Evolutionary conservation across 2,329 filamentous ascomycete genomes (phyloP).

Genomic region (Aspergillus versicolor): DNA sequence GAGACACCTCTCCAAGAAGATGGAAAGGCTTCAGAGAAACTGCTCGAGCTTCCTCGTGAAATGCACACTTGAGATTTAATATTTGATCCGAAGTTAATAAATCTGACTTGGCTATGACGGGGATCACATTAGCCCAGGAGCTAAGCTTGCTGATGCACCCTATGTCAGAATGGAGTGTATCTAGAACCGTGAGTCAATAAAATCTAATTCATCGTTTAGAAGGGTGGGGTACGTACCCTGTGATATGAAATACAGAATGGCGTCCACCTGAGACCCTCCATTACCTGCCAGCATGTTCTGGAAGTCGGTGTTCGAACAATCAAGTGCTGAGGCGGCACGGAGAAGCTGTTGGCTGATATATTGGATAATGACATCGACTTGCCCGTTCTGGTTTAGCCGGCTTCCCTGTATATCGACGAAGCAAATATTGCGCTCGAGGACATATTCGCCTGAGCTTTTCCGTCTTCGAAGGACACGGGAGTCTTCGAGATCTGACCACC

Average conservation of each 20-base stretch:
- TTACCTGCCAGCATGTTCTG: slow-evolving; percentile 75
- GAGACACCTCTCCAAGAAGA: slow-evolving; percentile 55
- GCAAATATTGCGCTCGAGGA: slow-evolving; percentile 88
- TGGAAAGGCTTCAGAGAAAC: slow-evolving; percentile 65
- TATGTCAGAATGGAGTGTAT: slow-evolving; percentile 63
- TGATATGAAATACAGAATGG: slow-evolving; percentile 77
- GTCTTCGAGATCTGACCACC: slow-evolving; percentile 81
- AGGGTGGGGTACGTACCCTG: slow-evolving; percentile 58
- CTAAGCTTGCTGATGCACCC: slow-evolving; percentile 70
- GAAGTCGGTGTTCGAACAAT: slow-evolving; percentile 71
- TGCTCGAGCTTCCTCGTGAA: slow-evolving; percentile 30
- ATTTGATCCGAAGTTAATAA: slow-evolving; percentile 61
- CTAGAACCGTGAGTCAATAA: slow-evolving; percentile 37
- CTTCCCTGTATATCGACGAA: slow-evolving; percentile 79
- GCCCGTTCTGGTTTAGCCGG: slow-evolving; percentile 54
- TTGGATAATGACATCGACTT: slow-evolving; percentile 60
- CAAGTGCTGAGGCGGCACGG: slow-evolving; percentile 60
- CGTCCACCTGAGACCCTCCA: slow-evolving; percentile 81
- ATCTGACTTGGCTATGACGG: slow-evolving; percentile 77
- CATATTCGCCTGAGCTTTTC: slow-evolving; percentile 70
- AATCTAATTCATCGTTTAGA: background rate
- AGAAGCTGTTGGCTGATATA: slow-evolving; percentile 72
- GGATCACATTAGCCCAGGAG: slow-evolving; percentile 77
- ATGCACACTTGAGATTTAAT: slow-evolving; percentile 56
- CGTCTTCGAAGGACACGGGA: slow-evolving; percentile 60